Evolutionary conservation across 495 filamentous ascomycete genomes (phyloP).

Genomic region (Hypoxylon fragiforme): DNA sequence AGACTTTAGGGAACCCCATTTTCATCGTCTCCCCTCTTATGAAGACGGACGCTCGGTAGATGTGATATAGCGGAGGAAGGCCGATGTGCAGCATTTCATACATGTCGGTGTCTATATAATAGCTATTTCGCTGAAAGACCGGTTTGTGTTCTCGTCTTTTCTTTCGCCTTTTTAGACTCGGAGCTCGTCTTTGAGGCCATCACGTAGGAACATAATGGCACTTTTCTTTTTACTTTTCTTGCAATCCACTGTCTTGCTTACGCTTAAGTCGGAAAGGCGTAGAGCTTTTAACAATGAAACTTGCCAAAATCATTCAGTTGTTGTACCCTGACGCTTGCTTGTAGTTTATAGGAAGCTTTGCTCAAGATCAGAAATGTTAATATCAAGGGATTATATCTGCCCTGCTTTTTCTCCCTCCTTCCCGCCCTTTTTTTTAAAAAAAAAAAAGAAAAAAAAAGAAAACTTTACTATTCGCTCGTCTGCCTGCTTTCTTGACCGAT

Average conservation of each 20-base stretch:
- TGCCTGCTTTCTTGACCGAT: slow-evolving; percentile 3
- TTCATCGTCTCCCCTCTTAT: too few relatives aligned
- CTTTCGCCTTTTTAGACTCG: slow-evolving; percentile 26
- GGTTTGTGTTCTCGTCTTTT: slow-evolving; percentile 28
- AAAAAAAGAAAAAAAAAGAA: too few relatives aligned
- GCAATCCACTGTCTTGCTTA: slow-evolving; percentile 27
- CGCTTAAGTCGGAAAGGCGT: slow-evolving; percentile 8
- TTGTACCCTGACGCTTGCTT: background rate
- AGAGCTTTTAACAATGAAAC: slow-evolving; percentile 29
- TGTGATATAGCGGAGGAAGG: too few relatives aligned
- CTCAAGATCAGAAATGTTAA: background rate
- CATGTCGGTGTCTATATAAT: slow-evolving; percentile 25
- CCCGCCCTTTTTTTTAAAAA: background rate
- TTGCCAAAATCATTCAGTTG: slow-evolving; percentile 3
- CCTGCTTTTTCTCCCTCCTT: slow-evolving; percentile 1
- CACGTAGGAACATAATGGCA: slow-evolving; percentile 13
- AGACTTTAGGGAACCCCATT: too few relatives aligned
- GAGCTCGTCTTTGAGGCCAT: slow-evolving; percentile 28
- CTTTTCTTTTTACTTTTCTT: slow-evolving; percentile 18
- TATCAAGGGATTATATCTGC: background rate
- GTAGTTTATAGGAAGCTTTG: background rate
- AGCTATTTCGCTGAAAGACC: slow-evolving; percentile 19
- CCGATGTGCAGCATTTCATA: slow-evolving; percentile 7
- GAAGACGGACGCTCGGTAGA: too few relatives aligned
- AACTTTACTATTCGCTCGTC: too few relatives aligned